A percentile compares a stretch with the other conserved stretches of the same genome.
These are phyloP conservation scores for Pelargonium australe DNA, from an alignment of 441 rosid species.

Conservation along the genomic window DNA sequence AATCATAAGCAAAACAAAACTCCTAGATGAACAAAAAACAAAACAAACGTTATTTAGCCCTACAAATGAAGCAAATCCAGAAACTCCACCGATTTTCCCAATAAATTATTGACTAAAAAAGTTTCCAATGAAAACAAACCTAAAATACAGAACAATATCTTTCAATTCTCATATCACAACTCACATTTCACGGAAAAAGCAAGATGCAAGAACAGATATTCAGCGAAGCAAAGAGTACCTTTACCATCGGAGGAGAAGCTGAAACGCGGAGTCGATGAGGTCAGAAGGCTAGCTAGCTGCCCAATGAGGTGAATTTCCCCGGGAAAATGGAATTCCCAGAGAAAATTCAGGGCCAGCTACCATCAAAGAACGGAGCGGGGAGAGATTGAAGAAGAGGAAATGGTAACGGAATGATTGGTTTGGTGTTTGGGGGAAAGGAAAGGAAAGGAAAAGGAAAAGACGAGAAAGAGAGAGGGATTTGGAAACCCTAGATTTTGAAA, in stretches of 20 bases:
- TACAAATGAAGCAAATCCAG: neutral
- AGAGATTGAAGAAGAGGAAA: neutral
- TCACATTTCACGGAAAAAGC: neutral
- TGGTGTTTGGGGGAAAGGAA: neutral
- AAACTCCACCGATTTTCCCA: neutral
- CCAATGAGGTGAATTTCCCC: constrained; percentile 1
- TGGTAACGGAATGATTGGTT: neutral
- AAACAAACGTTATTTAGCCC: neutral
- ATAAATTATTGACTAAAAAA: neutral
- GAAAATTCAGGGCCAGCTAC: constrained; percentile 6
- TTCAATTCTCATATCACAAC: no score
- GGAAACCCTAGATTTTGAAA: neutral
- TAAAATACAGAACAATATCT: no score
- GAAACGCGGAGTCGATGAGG: neutral
- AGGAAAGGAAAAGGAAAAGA: neutral
- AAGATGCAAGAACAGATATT: neutral
- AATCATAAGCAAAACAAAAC: constrained; percentile 9
- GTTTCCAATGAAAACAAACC: neutral
- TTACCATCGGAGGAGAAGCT: constrained; percentile 1
- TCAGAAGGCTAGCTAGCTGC: neutral
- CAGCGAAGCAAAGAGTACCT: constrained; percentile 3
- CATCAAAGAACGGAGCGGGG: no score
- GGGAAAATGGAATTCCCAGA: neutral
- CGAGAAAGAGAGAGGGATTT: neutral
- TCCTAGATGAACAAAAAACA: neutral